A percentile compares a stretch with the other conserved stretches of the same genome.
Evolutionary conservation across 192 early-diverging fungal genomes (phyloP).

Genomic region (Geranomyces variabilis): DNA sequence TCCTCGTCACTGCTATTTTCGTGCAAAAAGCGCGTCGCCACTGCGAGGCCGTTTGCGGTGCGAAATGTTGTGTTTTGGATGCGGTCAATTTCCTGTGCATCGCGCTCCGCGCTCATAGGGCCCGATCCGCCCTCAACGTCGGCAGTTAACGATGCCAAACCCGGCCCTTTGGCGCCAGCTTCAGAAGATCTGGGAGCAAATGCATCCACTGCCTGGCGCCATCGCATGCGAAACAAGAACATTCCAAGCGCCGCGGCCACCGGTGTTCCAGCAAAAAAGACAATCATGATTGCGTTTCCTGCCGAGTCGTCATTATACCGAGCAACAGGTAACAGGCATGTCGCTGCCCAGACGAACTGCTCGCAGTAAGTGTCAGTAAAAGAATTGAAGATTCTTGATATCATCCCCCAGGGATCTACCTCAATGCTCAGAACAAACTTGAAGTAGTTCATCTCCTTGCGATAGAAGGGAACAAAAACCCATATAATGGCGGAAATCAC

Average conservation of each 20-base stretch:
- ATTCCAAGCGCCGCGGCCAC: background rate
- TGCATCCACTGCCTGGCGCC: background rate
- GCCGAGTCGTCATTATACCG: background rate
- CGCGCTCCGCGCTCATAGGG: background rate
- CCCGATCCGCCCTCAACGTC: background rate
- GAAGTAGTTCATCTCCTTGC: slow-evolving; percentile 14
- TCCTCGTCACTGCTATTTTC: slow-evolving; percentile 9
- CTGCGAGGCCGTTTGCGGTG: background rate
- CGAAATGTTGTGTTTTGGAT: background rate
- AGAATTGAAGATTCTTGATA: background rate
- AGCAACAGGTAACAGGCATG: background rate
- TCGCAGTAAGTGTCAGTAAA: background rate
- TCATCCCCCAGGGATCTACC: background rate
- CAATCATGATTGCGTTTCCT: slow-evolving; percentile 7
- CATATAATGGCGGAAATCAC: background rate
- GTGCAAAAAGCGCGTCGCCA: slow-evolving; percentile 5
- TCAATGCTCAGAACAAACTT: slow-evolving; percentile 20
- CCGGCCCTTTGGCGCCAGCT: background rate
- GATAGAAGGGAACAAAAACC: slow-evolving; percentile 17
- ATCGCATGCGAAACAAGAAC: slow-evolving; percentile 2
- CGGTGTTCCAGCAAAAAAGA: slow-evolving; percentile 11
- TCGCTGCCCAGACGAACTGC: slow-evolving; percentile 22
- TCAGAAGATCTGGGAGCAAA: background rate
- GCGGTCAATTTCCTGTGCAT: background rate
- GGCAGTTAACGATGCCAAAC: background rate